Base-by-base conservation (phyloP, 495 filamentous ascomycete genomes). In the Penicillium nucicola region DNA sequence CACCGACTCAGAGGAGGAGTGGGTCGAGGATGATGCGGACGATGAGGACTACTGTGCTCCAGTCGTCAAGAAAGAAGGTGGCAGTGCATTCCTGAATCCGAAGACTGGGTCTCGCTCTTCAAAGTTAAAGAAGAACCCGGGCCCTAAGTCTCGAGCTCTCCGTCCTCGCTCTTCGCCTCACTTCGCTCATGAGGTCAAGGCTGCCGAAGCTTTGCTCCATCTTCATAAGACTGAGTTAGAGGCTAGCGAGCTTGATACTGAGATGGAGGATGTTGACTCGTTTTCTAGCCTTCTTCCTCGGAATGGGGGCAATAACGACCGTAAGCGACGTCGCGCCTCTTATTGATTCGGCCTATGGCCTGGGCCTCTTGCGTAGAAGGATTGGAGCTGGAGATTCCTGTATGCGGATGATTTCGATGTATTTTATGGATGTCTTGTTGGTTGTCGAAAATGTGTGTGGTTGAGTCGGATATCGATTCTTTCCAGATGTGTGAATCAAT, bases 141-240 rank as follows among this genome's bases (percentile, higher is more conserved):
- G 13, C 14, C 46, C 36, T 7, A 41, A 17, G 28, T 34, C 46
- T 6, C 34, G 45, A 39, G 14, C 45, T 39, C 12, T 17, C 3
- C 28, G 34, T 7, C 9, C 28, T 22, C 41, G 33, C 4, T 20
- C n/a, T 8, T 36, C 44, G 14, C 32, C 33, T 33, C 51, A 55
- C 2, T 60, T 66, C 25, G 43, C 47, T 1, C 44, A 53, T 17
- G 79, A 82, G 53, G 76, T 81, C 54, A 79, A 76, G 43, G 82
- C 82, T 4, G 82, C 82, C 15, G 69, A 80, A 61, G 67, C 80
- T 38, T 62, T 85, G 50, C 65, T 85, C 56, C 76, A 75, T 54
- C 62, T 84, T 39, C 75, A 78, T 41, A 75, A 76, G 55, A 70
- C 75, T 53, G 72, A 79, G 60, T 19, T 48, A 8, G 58, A 58